These are phyloP conservation scores for Diplodia seriata DNA, from an alignment of 2,329 filamentous ascomycete species.

Conservation along the genomic window DNA sequence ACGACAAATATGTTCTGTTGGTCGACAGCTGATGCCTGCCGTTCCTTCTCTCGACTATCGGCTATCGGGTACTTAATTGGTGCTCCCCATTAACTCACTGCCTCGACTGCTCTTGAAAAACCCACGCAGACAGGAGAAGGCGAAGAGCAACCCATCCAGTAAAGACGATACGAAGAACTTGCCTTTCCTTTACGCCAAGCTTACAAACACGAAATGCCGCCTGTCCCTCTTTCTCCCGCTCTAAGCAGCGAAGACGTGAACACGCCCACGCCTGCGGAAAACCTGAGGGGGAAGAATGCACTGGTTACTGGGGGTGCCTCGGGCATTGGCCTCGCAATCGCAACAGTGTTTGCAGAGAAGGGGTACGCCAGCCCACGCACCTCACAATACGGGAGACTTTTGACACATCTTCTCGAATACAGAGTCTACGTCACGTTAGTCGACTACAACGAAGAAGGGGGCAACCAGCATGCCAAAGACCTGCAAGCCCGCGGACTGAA, in stretches of 20 bases:
- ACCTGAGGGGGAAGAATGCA: neutral
- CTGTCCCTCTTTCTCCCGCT: neutral
- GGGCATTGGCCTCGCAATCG: neutral
- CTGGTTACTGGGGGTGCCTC: constrained; percentile 4
- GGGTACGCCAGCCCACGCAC: neutral
- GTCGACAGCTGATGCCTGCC: too few species aligned
- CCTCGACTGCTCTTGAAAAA: too few species aligned
- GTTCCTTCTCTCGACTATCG: too few species aligned
- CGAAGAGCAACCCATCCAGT: too few species aligned
- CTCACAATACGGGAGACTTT: neutral
- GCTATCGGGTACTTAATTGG: too few species aligned
- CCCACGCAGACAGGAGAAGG: too few species aligned
- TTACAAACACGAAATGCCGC: too few species aligned
- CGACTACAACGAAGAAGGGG: constrained; percentile 37
- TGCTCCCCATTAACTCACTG: too few species aligned
- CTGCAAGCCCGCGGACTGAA: constrained; percentile 31
- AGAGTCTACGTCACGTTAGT: constrained; percentile 40
- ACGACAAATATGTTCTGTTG: too few species aligned
- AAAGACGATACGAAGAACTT: too few species aligned
- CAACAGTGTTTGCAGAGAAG: neutral
- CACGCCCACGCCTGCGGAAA: neutral
- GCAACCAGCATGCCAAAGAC: constrained; percentile 34
- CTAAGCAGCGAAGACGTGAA: neutral
- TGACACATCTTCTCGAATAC: neutral
- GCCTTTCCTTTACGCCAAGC: too few species aligned